Evolutionary conservation across 352 stramenopile genomes (phyloP), one percentile per base, ranked within the genome.

Genomic region (Pythium plurisporium): DNA sequence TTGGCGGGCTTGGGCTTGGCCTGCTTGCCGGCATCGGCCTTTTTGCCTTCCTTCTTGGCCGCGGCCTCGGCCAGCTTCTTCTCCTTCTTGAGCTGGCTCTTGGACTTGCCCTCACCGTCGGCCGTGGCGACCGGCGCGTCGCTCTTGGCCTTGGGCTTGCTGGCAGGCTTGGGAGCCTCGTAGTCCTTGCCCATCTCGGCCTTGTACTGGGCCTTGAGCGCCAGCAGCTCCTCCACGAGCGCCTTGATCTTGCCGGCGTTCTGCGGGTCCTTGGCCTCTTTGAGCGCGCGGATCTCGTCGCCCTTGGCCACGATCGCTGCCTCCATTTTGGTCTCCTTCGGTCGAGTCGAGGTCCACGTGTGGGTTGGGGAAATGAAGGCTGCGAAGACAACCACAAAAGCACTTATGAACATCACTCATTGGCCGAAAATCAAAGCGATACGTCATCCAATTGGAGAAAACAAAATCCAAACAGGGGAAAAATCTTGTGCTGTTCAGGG

Each of bases 51-150:
- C 55, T 87, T 84, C 56, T 85, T 80, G 48, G 75, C 72, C n/a
- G 74, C 76, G 26, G 73, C 72, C 45, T 91, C 80, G 0, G 79
- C 82, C 22, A 89, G 55, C 55, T 94, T 94, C 71, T 92, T 94
- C 62, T 94, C 80, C 65, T 94, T 92, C 65, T 94, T 94, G 22
- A 94, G 60, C 66, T 92, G 82, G 54, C 69, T 94, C 76, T 94
- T 94, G 47, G 82, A 91, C 61, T 89, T 93, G 37, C 58, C 71
- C 15, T 65, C 65, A 8, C 63, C 71, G 2, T 65, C 65, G 7
- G 50, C 65, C 1, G 45, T 43, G n/a, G 34, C 31, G 1, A 53
- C 63, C 14, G 47, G 41, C 30, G 29, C 33, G 0, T 46, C 25
- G 0, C 42, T 17, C 36, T 43, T 46, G 23, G 54, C 19, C 8